Base-by-base conservation (phyloP, 2,329 filamentous ascomycete species). In the Trichothecium roseum region DNA sequence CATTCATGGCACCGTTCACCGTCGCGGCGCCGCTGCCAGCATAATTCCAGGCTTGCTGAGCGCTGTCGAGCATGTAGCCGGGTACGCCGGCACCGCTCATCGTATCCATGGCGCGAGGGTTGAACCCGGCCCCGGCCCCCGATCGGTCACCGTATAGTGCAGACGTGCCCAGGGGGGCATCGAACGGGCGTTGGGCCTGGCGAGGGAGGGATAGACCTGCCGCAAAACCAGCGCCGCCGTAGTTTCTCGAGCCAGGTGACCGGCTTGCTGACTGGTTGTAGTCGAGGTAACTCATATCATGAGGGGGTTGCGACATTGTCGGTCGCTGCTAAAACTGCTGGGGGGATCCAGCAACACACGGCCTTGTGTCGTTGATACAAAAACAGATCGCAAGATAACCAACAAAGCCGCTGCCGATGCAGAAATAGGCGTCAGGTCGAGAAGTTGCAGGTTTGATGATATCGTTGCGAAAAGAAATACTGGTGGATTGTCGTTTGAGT, bases 1-100 rank as follows among this genome's bases (percentile, higher is more conserved):
- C 76, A 39, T 78, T 79, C 46, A 88, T 69, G 42, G 74, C 78
- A 37, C 77, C 76, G 48, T 71, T 67, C 40, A 74, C 63, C 0
- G 69, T 73, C 16, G 68, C 67, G 44, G 86, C 84, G 32, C 76
- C 80, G 50, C 72, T 74, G 48, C 74, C 76, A 40, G 63, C 68
- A 45, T 85, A 79, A 55, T 79, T 84, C 87, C 87, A 94, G 15
- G 81, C 78, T 52, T 86, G 81, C 52, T 86, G 81, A 53, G 78
- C 75, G 51, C 87, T 84, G 47, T 88, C 66, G 36, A 72, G 50
- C 62, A 72, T 66, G 40, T 71, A 72, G 22, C 56, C 57, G 20
- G 64, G 65, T 51, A 69, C 53, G 39, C 57, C 49, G 26, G 52
- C 51, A 44, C 47, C 40, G 28, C 55, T 45, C 55, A 69, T 59